phyloP scores from a whole-genome alignment of 2,329 filamentous ascomycete species.

The Fusarium proliferatum region DNA sequence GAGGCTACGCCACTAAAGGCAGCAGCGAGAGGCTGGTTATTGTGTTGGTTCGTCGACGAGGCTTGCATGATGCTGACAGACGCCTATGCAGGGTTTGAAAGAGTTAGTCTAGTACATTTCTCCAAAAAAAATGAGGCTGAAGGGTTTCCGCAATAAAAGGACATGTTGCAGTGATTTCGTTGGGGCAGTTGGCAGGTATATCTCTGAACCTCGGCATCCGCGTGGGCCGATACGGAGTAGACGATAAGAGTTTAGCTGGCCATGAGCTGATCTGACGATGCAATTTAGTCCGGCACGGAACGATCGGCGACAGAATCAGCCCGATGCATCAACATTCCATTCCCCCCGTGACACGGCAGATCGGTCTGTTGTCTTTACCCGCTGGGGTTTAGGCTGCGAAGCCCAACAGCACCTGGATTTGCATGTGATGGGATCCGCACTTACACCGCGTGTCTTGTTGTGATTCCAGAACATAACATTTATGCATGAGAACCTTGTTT shows the following conservation, averaged over 20 bases:
- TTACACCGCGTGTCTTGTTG: neutral
- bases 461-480: slow-evolving; percentile 9
- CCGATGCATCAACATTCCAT: neutral
- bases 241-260: neutral
- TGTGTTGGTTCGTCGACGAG: neutral
- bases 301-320: neutral
- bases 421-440: slow-evolving; percentile 16
- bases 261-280: slow-evolving; percentile 19
- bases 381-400: neutral
- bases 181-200: neutral
- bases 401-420: neutral
- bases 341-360: neutral
- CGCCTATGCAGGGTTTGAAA: no score
- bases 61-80: slow-evolving; percentile 13
- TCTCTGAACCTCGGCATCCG: slow-evolving; percentile 18
- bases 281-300: neutral
- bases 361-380: neutral
- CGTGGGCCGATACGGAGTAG: slow-evolving; percentile 9
- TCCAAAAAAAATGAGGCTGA: neutral
- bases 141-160: neutral
- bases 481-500: neutral
- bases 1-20: slow-evolving; percentile 1
- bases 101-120: neutral
- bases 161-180: neutral
- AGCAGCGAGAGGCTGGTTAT: neutral